Conservation (phyloP, 768 basidiomycete species). For the Gelatoporia subvermispora region DNA sequence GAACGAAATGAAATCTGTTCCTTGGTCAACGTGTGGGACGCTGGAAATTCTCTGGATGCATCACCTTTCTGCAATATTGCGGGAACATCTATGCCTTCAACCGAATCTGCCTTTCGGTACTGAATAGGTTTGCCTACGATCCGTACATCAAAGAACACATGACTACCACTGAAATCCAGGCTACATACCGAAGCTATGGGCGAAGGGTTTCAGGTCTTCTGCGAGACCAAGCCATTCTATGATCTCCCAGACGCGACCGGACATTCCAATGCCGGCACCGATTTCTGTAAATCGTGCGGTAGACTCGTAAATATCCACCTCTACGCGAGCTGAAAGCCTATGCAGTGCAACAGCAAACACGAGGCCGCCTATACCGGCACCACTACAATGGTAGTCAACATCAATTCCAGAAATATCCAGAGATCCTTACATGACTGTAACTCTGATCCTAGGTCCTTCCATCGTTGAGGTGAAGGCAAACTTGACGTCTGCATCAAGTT, state of each 20-base stretch:
- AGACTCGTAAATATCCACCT: conserved; percentile 15
- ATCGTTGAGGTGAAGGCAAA: no score
- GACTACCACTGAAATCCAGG: conserved; percentile 9
- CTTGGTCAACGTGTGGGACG: no score
- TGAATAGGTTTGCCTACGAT: neutral
- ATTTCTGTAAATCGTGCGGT: conserved; percentile 44
- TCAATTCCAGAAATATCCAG: neutral
- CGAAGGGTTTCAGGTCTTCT: conserved; percentile 17
- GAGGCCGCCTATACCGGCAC: no score
- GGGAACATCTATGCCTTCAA: no score
- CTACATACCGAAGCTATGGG: conserved; percentile 17
- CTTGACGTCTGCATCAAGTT: no score
- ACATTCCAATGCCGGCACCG: conserved; percentile 37
- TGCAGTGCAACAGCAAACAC: no score
- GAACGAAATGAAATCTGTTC: conserved; percentile 4
- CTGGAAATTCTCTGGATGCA: neutral
- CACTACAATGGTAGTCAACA: no score
- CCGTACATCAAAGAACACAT: neutral
- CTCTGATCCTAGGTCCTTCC: no score
- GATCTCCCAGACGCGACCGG: conserved; percentile 25
- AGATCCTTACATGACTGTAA: no score
- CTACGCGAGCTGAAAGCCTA: no score
- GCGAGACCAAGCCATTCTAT: conserved; percentile 22
- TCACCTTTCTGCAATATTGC: no score
- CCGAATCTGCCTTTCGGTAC: no score